Evolutionary conservation across 148 eudicot species (phyloP).

Genomic region (Spergularia bocconei): DNA sequence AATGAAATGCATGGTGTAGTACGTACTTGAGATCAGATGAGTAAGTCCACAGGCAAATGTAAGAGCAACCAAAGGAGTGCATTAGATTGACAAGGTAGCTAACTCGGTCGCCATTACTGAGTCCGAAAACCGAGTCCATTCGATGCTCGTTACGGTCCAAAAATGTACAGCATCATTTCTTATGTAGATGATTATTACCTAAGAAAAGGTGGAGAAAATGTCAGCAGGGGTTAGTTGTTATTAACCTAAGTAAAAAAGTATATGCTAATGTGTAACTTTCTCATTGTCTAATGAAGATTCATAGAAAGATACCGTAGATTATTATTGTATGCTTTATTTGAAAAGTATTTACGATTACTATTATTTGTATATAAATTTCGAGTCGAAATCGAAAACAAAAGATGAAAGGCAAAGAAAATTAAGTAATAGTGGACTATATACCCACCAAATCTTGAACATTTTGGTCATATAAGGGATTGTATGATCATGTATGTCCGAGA

Average conservation of each 20-base stretch:
- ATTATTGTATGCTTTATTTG: neutral
- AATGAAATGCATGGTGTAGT: neutral
- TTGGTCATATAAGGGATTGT: neutral
- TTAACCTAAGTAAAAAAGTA: neutral
- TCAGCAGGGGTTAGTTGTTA: neutral
- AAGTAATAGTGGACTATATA: neutral
- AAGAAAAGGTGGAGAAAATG: neutral
- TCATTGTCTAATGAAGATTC: conserved; percentile 14
- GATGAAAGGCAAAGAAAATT: neutral
- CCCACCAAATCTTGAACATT: conserved; percentile 13
- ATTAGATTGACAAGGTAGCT: conserved; percentile 38
- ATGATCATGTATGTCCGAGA: neutral
- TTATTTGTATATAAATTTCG: neutral
- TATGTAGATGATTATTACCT: neutral
- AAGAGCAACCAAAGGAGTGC: conserved; percentile 47
- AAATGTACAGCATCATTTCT: neutral
- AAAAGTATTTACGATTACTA: conserved; percentile 9
- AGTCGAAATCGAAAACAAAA: conserved; percentile 1
- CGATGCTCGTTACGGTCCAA: neutral
- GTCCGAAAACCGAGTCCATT: conserved; percentile 70
- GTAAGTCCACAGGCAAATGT: conserved; percentile 78
- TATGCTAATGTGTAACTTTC: neutral
- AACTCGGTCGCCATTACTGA: conserved; percentile 45
- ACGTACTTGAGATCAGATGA: conserved; percentile 36
- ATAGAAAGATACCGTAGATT: neutral